A percentile compares a stretch with the other conserved stretches of the same genome.
Evolutionary conservation across 805 yeast species (phyloP).

Genomic region (Nakazawaea sp.): DNA sequence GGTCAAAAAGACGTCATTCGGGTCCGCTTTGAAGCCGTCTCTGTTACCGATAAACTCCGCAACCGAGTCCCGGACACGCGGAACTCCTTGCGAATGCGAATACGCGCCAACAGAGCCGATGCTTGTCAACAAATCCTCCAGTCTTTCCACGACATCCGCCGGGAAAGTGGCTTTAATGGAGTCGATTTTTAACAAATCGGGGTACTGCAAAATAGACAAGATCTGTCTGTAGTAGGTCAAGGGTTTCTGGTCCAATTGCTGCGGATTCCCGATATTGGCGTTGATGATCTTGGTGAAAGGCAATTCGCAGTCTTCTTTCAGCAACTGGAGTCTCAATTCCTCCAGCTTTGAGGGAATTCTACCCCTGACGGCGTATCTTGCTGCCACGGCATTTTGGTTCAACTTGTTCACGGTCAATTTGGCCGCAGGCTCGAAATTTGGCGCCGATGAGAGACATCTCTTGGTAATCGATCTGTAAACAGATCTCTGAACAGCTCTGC

Average conservation of each 20-base stretch:
- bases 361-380: slow-evolving; percentile 96
- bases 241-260: slow-evolving; percentile 91
- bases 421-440: slow-evolving; percentile 23
- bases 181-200: slow-evolving; percentile 46
- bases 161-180: slow-evolving; percentile 35
- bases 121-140: slow-evolving; percentile 48
- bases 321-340: slow-evolving; percentile 56
- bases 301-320: slow-evolving; percentile 48
- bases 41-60: slow-evolving; percentile 74
- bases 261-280: slow-evolving; percentile 97
- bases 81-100: slow-evolving; percentile 87
- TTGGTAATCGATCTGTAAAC: neutral
- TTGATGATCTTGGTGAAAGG: slow-evolving; percentile 76
- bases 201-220: slow-evolving; percentile 78
- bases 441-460: slow-evolving; percentile 5
- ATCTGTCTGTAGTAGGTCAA: slow-evolving; percentile 94
- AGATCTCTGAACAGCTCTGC: too few species aligned
- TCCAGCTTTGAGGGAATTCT: slow-evolving; percentile 91
- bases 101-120: slow-evolving; percentile 92
- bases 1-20: slow-evolving; percentile 76
- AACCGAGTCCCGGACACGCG: slow-evolving; percentile 63
- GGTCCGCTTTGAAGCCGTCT: slow-evolving; percentile 65
- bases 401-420: slow-evolving; percentile 42
- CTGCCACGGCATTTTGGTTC: slow-evolving; percentile 70
- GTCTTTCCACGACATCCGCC: slow-evolving; percentile 68